Percentiles rank a stretch among this genome's conserved stretches.
These are phyloP conservation scores for Coprinopsis strossmayeri DNA, from an alignment of 768 basidiomycete species.

Conservation along the genomic window DNA sequence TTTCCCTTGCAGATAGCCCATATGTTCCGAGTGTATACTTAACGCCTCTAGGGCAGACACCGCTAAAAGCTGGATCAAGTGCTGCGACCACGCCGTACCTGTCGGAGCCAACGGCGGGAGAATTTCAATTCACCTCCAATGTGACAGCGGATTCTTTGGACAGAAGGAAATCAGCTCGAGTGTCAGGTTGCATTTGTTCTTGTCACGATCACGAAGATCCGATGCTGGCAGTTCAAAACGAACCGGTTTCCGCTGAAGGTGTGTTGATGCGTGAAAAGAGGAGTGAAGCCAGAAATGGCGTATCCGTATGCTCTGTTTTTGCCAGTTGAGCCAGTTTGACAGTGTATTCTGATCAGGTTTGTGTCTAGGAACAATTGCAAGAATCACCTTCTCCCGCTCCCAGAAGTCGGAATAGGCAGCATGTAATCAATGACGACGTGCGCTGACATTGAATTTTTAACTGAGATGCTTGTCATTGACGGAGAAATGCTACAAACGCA, in stretches of 20 bases:
- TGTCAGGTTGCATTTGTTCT: background rate
- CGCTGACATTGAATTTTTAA: background rate
- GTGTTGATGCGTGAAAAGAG: background rate
- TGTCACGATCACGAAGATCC: background rate
- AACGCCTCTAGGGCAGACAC: background rate
- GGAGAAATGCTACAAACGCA: background rate
- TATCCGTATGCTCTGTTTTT: background rate
- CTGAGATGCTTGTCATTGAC: background rate
- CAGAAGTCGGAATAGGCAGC: background rate
- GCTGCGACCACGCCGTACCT: background rate
- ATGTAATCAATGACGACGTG: background rate
- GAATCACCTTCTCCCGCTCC: conserved; percentile 2
- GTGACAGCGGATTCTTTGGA: background rate
- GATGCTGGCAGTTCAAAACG: background rate
- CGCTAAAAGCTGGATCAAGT: background rate
- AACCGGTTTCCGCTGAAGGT: background rate
- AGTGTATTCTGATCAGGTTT: background rate
- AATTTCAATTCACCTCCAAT: background rate
- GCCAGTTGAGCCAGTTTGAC: background rate
- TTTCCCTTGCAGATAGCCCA: background rate
- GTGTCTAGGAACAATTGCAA: background rate
- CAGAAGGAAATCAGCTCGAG: background rate
- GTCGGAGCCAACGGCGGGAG: background rate
- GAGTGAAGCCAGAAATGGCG: background rate
- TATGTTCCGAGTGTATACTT: background rate